Evolutionary conservation across 148 eudicot genomes (phyloP), one percentile per base, ranked within the genome.

Genomic region (Agrostemma githago): DNA sequence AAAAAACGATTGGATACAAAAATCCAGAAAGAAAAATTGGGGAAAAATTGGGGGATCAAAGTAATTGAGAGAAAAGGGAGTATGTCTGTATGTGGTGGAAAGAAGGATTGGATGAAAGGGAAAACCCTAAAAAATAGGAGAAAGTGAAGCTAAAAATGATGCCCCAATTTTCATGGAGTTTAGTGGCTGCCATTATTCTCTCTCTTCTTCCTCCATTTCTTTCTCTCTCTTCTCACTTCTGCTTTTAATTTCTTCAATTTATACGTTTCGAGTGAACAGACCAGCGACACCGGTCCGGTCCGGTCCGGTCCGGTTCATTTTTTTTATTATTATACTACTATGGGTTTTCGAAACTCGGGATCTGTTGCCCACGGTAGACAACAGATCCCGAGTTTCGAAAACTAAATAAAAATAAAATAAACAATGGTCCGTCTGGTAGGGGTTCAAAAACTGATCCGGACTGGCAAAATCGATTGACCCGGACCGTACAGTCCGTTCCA

Each of bases 181-280:
- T 60, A 15, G 76, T 76, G 82, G 79, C 70, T 76, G 73, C 83
- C 83, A 80, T 80, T 71, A 48, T 63, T 79, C 72, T 54, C 14
- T 21, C 19, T 66, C 53, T 51, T 67, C 16, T 59, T 21, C 37
- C 17, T 17, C 37, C 41, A 15, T 46, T 62, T 66, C 12, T 65
- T 38, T 19, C 61, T 37, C 21, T 77, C 34, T 57, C 64, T 38
- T 21, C 34, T 26, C 8, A 6, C 34, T 17, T 51, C 66, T 58
- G 34, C 34, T 26, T 26, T 26, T 26, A 26, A 26, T 16, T 19
- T 48, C 62, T 71, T 56, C 19, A 1, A 9, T 62, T 62, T 63
- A 71, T 77, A 71, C 79, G 74, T 77, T 77, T 77, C 44, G 79
- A 38, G 4, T 26, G n/a, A 56, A 26, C 1, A 26, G 34, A 26